Conservation (phyloP, 1,139 yeast genomes). For the Saccharomyces hybrid region DNA sequence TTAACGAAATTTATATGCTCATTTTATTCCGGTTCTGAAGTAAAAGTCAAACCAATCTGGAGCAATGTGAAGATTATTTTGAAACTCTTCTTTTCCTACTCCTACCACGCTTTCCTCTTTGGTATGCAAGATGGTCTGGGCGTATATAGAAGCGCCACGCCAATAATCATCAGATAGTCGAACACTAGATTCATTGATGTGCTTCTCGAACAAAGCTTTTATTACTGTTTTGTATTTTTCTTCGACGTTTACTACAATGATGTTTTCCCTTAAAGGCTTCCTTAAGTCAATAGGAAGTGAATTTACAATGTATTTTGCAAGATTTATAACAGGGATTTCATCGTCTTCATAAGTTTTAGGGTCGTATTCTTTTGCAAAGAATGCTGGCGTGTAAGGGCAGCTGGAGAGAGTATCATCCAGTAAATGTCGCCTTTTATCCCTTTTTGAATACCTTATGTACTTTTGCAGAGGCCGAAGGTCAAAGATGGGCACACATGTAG, state of each 20-base stretch:
- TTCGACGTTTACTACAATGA: neutral
- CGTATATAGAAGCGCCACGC: conserved; percentile 2
- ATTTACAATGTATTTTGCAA: neutral
- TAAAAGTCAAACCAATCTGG: conserved; percentile 6
- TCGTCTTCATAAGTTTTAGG: neutral
- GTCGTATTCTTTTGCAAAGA: neutral
- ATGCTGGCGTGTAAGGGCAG: neutral
- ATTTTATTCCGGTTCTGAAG: neutral
- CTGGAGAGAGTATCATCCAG: neutral
- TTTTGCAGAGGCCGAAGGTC: conserved; percentile 2
- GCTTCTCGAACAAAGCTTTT: neutral
- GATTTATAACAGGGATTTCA: neutral
- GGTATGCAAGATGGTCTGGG: neutral
- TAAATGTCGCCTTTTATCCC: neutral
- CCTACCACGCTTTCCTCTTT: neutral
- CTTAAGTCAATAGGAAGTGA: conserved; percentile 2
- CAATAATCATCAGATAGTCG: conserved; percentile 1
- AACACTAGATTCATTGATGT: neutral
- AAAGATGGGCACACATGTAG: conserved; percentile 1
- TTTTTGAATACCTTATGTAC: neutral
- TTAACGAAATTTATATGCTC: neutral
- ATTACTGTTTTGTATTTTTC: neutral
- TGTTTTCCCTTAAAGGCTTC: neutral
- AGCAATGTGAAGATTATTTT: neutral
- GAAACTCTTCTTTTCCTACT: neutral